Conservation (phyloP, 768 basidiomycete genomes). For the Russula abietina region DNA sequence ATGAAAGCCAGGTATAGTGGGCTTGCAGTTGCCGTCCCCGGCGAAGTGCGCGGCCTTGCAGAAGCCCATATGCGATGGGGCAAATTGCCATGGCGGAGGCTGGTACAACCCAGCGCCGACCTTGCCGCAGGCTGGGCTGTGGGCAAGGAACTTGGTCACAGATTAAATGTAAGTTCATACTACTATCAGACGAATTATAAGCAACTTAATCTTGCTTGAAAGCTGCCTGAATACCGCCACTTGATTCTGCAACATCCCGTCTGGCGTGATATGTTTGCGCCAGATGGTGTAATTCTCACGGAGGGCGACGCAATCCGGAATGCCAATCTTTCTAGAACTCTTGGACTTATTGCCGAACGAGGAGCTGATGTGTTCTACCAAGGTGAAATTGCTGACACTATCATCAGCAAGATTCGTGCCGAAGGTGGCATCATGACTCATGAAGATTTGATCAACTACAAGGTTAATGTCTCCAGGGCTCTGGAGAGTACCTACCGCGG, state of each 20-base stretch:
- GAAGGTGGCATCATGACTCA: slow-evolving; percentile 78
- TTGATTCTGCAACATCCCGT: slow-evolving; percentile 63
- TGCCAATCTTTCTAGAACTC: slow-evolving; percentile 70
- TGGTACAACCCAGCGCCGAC: slow-evolving; percentile 68
- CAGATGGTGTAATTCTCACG: slow-evolving; percentile 58
- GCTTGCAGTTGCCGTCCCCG: slow-evolving; percentile 82
- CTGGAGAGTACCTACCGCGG: slow-evolving; percentile 72
- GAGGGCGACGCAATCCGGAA: slow-evolving; percentile 73
- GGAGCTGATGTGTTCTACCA: slow-evolving; percentile 85
- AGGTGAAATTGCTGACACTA: slow-evolving; percentile 77
- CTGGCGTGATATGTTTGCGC: slow-evolving; percentile 82
- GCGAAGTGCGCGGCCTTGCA: slow-evolving; percentile 82
- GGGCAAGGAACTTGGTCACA: slow-evolving; percentile 63
- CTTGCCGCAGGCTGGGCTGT: slow-evolving; percentile 80
- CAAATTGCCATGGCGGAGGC: slow-evolving; percentile 63
- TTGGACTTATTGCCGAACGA: slow-evolving; percentile 63
- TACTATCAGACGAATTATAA: not conserved
- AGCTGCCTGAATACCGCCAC: slow-evolving; percentile 34
- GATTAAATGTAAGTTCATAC: slow-evolving; percentile 52
- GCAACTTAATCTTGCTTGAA: slow-evolving; percentile 24
- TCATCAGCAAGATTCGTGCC: slow-evolving; percentile 60
- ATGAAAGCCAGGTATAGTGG: slow-evolving; percentile 63
- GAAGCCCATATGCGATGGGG: slow-evolving; percentile 84
- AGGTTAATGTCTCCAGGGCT: slow-evolving; percentile 62
- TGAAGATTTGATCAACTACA: slow-evolving; percentile 67